Evolutionary conservation across 768 basidiomycete genomes (phyloP), one percentile per base, ranked within the genome.

Genomic region (Pleurotus ostreatus): DNA sequence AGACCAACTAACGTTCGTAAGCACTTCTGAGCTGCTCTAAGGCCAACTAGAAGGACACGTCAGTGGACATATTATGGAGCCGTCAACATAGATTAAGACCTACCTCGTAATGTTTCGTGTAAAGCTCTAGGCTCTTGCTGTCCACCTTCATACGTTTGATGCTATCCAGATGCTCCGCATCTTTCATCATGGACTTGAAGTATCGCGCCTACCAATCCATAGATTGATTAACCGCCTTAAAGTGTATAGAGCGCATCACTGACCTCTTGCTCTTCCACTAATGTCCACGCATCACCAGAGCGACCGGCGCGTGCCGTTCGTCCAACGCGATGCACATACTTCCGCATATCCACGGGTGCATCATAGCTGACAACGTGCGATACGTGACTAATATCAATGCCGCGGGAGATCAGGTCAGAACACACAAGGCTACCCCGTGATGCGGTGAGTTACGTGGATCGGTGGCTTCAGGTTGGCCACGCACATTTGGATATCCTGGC

Each of bases 281-380:
- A 71, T 1, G 89, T 90, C 96, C 96, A 99, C 2, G 95, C 94
- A 60, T 89, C 83, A 5, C 97, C 97, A 18, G 73, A 71, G 46
- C 89, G 78, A 6, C 97, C 97, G 2, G 97, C 97, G 49, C 97
- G 82, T 2, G 97, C 97, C 4, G 97, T 98, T 44, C 97, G 81
- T 18, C 97, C 97, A 7, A 95, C 96, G 53, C 97, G 88, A 70
- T 99, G 97, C 9, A 99, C 92, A 65, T 99, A 99, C 69, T 98
- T 98, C 49, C 93, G 82, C 83, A 98, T 94, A 68, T 98, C 97
- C n/a, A 97, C 81, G 7, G 97, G 95, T 2, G 84, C 86, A 67
- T 99, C 97, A 68, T 99, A 98, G 65, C 88, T 94, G 46, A 99
- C 83, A 26, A 99, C 96, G 69, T 97, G 91, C 2, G 86, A 83